Evolutionary conservation across 2,329 filamentous ascomycete species (phyloP).

Genomic region (Xenoacremonium recifei): DNA sequence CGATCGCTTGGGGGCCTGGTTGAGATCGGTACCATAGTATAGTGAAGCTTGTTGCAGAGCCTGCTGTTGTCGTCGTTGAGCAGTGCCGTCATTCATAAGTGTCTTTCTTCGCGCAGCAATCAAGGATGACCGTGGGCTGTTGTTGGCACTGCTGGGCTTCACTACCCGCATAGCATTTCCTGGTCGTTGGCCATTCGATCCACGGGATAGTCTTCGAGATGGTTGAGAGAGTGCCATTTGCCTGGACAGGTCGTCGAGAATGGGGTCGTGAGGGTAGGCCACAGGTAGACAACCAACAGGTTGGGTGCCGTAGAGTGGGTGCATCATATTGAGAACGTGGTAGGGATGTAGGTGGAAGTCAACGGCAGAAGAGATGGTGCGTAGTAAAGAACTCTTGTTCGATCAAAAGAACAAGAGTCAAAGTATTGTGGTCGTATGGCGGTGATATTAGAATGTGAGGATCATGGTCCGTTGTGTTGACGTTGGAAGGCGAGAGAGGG

Average conservation of each 20-base stretch:
- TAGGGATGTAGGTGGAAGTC: conserved; percentile 2
- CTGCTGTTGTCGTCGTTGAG: conserved; percentile 47
- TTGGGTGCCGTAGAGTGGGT: conserved; percentile 24
- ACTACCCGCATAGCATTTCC: conserved; percentile 56
- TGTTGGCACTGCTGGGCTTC: conserved; percentile 67
- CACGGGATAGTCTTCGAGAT: conserved; percentile 47
- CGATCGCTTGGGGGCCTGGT: conserved; percentile 28
- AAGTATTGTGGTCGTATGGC: not conserved
- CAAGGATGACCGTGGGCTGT: conserved; percentile 60
- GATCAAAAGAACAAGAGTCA: not conserved
- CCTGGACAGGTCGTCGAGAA: conserved; percentile 51
- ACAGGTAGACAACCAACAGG: conserved; percentile 25
- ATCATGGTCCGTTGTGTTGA: too few species aligned
- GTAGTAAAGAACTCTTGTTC: not conserved
- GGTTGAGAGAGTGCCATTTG: conserved; percentile 50
- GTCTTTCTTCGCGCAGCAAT: conserved; percentile 54
- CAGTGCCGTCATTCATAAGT: conserved; percentile 49
- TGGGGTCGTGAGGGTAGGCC: conserved; percentile 34
- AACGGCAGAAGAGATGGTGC: not conserved
- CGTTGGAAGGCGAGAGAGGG: conserved; percentile 14
- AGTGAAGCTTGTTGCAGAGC: conserved; percentile 41
- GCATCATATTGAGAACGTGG: conserved; percentile 29
- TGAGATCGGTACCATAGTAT: conserved; percentile 21
- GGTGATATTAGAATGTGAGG: conserved; percentile 4
- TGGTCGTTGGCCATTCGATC: conserved; percentile 48